A percentile compares a stretch with the other conserved stretches of the same genome.
Evolutionary conservation across 148 eudicot species (phyloP).

Genomic region (Linanthus parryae): DNA sequence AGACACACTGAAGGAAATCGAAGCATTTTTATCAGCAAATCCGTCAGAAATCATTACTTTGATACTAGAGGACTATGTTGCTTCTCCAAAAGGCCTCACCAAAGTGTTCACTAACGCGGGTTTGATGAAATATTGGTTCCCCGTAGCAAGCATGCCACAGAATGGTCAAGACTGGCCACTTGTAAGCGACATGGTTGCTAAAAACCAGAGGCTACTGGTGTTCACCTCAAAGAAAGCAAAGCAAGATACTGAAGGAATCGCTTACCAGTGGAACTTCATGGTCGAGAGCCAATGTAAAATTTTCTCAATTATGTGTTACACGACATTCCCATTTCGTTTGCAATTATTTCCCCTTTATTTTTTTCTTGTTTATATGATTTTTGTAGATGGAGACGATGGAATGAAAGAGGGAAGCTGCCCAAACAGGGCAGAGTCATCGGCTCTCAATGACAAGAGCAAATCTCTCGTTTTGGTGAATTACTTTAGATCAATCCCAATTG

Average conservation of each 20-base stretch:
- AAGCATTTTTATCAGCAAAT: slow-evolving; percentile 52
- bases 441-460: slow-evolving; percentile 40
- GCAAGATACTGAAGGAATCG: slow-evolving; percentile 69
- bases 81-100: slow-evolving; percentile 60
- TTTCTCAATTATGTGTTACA: too few species aligned
- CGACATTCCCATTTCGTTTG: too few species aligned
- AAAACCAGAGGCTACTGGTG: slow-evolving; percentile 63
- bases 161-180: slow-evolving; percentile 78
- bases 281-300: slow-evolving; percentile 62
- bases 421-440: slow-evolving; percentile 54
- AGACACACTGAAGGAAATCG: slow-evolving; percentile 56
- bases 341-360: too few species aligned
- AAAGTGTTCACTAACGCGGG: slow-evolving; percentile 66
- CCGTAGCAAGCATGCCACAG: slow-evolving; percentile 60
- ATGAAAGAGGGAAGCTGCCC: slow-evolving; percentile 51
- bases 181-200: slow-evolving; percentile 64
- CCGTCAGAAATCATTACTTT: slow-evolving; percentile 74
- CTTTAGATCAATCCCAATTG: slow-evolving; percentile 38
- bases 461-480: slow-evolving; percentile 63
- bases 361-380: too few species aligned
- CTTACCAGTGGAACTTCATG: slow-evolving; percentile 76
- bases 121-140: slow-evolving; percentile 73
- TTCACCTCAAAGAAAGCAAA: slow-evolving; percentile 59
- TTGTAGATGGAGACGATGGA: slow-evolving; percentile 79
- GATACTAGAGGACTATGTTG: slow-evolving; percentile 73